Evolutionary conservation across 345 rosid genomes (phyloP), one percentile per base, ranked within the genome.

Genomic region (Hibiscus syriacus): DNA sequence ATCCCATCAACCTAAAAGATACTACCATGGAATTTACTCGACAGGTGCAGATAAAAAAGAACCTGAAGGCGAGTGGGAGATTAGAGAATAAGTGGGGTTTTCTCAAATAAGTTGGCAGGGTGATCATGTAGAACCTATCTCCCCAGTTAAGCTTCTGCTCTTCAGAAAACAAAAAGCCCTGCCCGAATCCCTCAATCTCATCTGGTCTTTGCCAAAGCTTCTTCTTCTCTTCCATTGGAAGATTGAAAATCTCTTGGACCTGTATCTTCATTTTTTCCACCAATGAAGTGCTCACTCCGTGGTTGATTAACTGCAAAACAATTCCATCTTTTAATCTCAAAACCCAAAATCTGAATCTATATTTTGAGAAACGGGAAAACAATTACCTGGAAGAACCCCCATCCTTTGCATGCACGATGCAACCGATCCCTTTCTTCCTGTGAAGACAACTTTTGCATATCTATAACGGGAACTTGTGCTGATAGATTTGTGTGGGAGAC

Each of bases 61-160:
- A 77, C 84, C 82, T 75, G 66, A 81, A 66, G 20, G 74, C 25
- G 71, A 64, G 48, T 62, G 77, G 82, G 53, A 73, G 69, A 11
- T 54, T 73, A 59, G 78, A 74, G 71, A 81, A 78, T 60, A 81
- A 66, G 59, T 73, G 70, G 49, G 78, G 67, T 52, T 73, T 73
- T 54, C 82, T 77, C 3, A 72, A 71, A 64, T 3, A 57, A 32
- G 57, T 48, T 16, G 84, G 81, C 26, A 71, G 45, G 19, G 77
- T 70, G 9, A 73, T 72, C 71, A 80, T 64, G 66, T 43, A 75
- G 53, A 78, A 78, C 68, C 75, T 39, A 43, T 80, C 84, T 41
- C 71, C 77, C 81, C 79, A 80, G 6, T 80, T 81, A 5, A 78
- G 84, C 69, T 72, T 77, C 71, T 80, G 84, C 56, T 80, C 80